These are phyloP conservation scores for Fusarium neocosmosporiellum DNA, from an alignment of 2,329 filamentous ascomycete genomes.

Conservation along the genomic window DNA sequence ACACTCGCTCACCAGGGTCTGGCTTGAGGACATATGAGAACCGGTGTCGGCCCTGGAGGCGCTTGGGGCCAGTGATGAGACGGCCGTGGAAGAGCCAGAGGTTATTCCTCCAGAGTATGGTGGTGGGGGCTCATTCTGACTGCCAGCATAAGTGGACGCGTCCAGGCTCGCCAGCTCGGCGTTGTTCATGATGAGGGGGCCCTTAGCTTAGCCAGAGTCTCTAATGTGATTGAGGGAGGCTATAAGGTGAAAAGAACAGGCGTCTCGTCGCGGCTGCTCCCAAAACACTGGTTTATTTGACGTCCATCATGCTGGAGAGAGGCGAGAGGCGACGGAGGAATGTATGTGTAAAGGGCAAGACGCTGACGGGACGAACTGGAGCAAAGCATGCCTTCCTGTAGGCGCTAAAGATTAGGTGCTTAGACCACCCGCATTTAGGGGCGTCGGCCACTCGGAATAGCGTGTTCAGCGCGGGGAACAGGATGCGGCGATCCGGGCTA, in stretches of 20 bases:
- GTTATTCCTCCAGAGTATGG: conserved; percentile 5
- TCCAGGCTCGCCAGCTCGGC: conserved; percentile 1
- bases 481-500: neutral
- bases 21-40: conserved; percentile 30
- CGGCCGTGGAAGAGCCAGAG: conserved; percentile 9
- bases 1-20: conserved; percentile 33
- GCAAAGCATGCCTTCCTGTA: neutral
- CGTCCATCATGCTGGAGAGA: neutral
- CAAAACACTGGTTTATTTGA: conserved; percentile 9
- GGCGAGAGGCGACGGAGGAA: neutral
- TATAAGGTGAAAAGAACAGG: neutral
- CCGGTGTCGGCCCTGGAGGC: conserved; percentile 28
- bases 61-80: neutral
- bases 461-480: neutral
- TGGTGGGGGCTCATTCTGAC: neutral
- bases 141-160: neutral
- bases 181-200: conserved; percentile 15
- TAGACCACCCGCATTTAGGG: neutral
- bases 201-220: neutral
- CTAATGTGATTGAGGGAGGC: neutral
- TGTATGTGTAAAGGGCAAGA: neutral
- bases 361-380: neutral
- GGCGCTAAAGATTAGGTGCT: neutral
- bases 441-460: neutral
- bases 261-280: conserved; percentile 4